Evolutionary conservation across 73 alveolate species (phyloP), one percentile per base, ranked within the genome.

Genomic region (Paramecium octaurelia): DNA sequence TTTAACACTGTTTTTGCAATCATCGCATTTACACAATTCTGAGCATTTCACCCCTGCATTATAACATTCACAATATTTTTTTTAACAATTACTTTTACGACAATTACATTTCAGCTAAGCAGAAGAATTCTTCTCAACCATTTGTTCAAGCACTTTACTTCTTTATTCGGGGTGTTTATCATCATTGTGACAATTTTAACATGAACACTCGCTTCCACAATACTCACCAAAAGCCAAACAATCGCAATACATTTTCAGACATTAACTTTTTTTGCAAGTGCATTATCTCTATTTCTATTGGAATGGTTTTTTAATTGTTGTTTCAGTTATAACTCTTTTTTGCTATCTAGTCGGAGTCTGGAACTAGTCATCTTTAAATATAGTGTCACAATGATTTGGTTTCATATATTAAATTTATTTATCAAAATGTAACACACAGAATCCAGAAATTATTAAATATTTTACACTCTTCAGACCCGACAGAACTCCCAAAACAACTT

Each of bases 11-110:
- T 86, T 86, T 31, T 86, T 71, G 14, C 93, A 87, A 43, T 87
- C 86, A 42, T 87, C 93, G 73, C 93, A 87, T 24, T 64, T 87
- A 40, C 93, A 87, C 21, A 60, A 64, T 43, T 58, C 54, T 18
- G 93, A 42, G 23, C 93, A 87, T 42, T 60, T 38, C 24, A 60
- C 88, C 1, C 93, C 93, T 34, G 93, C 93, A 68, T 87, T 87
- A 31, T 14, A 87, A 34, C 93, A 75, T 75, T 75, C 88, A 75
- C 88, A 75, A 75, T 75, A 75, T 21, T 36, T 34, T 44, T 75
- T 75, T 40, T 36, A 75, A 44, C 88, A 75, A 75, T 75, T 36
- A 75, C 88, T 75, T 75, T 75, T 75, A 36, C 60, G 58, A 40
- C 88, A 75, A 75, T 40, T 75, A 36, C 88, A 75, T 75, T 36